phyloP scores from a whole-genome alignment of 768 basidiomycete species.

The Hericium erinaceus region DNA sequence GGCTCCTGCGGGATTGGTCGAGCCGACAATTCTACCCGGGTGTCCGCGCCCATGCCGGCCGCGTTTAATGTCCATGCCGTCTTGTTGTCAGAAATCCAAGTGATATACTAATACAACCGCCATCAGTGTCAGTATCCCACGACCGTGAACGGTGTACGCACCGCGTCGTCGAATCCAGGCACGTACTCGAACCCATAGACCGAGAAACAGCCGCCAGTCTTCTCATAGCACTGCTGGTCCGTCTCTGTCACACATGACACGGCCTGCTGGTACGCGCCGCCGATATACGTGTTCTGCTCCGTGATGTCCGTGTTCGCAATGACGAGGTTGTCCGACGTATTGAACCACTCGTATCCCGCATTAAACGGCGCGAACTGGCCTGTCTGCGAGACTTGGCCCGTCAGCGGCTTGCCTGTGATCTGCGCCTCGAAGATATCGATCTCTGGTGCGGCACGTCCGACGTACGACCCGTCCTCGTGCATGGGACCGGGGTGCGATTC shows the following conservation, averaged over 20 bases:
- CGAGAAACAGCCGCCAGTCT: conserved; percentile 22
- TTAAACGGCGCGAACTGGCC: conserved; percentile 15
- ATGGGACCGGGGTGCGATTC: conserved; percentile 46
- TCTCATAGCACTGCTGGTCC: conserved; percentile 22
- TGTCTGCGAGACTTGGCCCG: conserved; percentile 11
- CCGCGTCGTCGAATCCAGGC: conserved; percentile 21
- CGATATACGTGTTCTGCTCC: conserved; percentile 49
- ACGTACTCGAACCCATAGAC: conserved; percentile 36
- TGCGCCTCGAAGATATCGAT: conserved; percentile 63
- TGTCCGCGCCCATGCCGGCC: conserved; percentile 26
- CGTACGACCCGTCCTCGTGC: conserved; percentile 43
- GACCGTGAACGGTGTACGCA: not conserved
- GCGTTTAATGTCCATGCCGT: conserved; percentile 31
- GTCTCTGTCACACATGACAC: conserved; percentile 62
- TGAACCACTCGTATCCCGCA: conserved; percentile 5
- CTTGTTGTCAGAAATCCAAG: conserved; percentile 33
- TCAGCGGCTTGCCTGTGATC: not conserved
- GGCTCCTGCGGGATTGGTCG: conserved; percentile 35
- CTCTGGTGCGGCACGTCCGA: conserved; percentile 58
- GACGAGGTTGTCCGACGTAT: not conserved
- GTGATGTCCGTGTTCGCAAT: conserved; percentile 1
- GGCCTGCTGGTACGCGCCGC: conserved; percentile 78
- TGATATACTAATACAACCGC: conserved; percentile 22
- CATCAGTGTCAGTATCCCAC: not conserved
- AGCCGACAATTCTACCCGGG: conserved; percentile 21